Evolutionary conservation across 75 land plant species (phyloP).

Genomic region (Pseudotsuga menziesii): DNA sequence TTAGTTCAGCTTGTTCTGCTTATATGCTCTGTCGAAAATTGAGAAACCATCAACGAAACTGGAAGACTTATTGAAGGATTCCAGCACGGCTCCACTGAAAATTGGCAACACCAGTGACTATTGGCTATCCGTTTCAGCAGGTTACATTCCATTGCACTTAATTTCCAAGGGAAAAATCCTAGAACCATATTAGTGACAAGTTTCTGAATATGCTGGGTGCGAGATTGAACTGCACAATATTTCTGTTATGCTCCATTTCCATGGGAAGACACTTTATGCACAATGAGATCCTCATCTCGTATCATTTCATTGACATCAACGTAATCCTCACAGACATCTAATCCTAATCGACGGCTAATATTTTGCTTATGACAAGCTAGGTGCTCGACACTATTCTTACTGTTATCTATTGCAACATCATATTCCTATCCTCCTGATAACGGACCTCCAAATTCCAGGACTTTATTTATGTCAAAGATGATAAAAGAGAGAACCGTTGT

Average conservation of each 20-base stretch:
- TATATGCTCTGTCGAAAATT: too few relatives aligned
- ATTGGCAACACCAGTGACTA: too few relatives aligned
- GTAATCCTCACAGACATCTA: slow-evolving; percentile 94
- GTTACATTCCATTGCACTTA: slow-evolving; percentile 91
- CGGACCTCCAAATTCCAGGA: slow-evolving; percentile 86
- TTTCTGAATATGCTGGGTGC: slow-evolving; percentile 56
- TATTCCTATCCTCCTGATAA: slow-evolving; percentile 98
- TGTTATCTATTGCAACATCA: slow-evolving; percentile 76
- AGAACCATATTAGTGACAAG: slow-evolving; percentile 82
- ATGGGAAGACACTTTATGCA: slow-evolving; percentile 32
- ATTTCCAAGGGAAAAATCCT: slow-evolving; percentile 40
- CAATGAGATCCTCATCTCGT: slow-evolving; percentile 88
- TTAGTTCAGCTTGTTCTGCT: too few relatives aligned
- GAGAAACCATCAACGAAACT: too few relatives aligned
- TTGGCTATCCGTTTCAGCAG: slow-evolving; percentile 91
- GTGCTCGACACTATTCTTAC: slow-evolving; percentile 69
- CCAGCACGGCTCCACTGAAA: too few relatives aligned
- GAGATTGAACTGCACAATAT: slow-evolving; percentile 25
- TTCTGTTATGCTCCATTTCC: slow-evolving; percentile 47
- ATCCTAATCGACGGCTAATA: slow-evolving; percentile 85
- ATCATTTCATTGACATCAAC: slow-evolving; percentile 97
- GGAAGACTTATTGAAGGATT: too few relatives aligned
- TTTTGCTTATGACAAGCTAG: slow-evolving; percentile 88
- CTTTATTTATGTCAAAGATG: slow-evolving; percentile 83
- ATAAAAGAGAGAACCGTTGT: slow-evolving; percentile 45